Evolutionary conservation across 805 yeast species (phyloP), one percentile per base, ranked within the genome.

Genomic region (Suhomyces vadensis): DNA sequence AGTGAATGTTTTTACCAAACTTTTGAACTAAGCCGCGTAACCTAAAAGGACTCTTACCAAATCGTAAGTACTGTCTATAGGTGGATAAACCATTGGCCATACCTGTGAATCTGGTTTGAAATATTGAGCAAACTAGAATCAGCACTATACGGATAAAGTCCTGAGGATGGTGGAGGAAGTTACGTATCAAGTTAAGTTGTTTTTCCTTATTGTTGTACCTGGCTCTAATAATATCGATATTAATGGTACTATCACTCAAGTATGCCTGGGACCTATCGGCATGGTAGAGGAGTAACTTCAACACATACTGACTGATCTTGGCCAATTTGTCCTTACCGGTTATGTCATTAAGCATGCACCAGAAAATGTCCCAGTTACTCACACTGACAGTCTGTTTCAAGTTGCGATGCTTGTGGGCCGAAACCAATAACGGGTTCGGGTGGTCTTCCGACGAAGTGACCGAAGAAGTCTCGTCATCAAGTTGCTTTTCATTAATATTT

Each of bases 251-350:
- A 52, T 68, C 71, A 50, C 70, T 61, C 37, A 70, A 52, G 43
- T 57, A 62, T 10, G 49, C 43, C 49, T 67, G 64, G 1, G 76
- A 57, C 21, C 67, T 64, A n/a, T 67, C 54, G 14, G 82, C 67
- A 52, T 79, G 77, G 39, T 69, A 58, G 17, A 75, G 64, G 31
- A 83, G 55, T 14, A 85, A 57, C 44, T 85, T 76, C 33, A 85
- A 58, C 0, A 76, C 58, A 56, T 83, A 83, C 54, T 82, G 84
- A 20, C 80, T 67, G 7, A 81, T 67, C 52, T 85, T 85, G 19
- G 87, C 85, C 48, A 83, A 47, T 56, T 83, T 83, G 55, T 85
- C 94, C 58, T 85, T 85, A 39, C 92, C 92, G 2, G 79, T 74
- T 21, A 85, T 58, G 37, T 75, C 74, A 41, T 77, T 77, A 41